phyloP scores from a whole-genome alignment of 2,329 filamentous ascomycete species.

The Fusarium praegraminearum region DNA sequence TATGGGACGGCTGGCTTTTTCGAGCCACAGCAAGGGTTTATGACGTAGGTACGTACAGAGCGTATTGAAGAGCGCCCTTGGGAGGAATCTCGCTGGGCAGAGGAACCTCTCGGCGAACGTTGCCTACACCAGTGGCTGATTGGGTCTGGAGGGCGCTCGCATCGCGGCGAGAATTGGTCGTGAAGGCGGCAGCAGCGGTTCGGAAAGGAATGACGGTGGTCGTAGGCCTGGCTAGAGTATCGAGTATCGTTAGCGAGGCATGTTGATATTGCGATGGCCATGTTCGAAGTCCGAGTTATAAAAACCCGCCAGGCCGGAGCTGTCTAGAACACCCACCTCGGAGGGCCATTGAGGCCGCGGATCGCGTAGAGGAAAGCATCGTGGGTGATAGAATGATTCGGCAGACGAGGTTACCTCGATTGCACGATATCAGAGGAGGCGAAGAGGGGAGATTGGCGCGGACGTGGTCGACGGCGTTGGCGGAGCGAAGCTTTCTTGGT shows the following conservation, averaged over 20 bases:
- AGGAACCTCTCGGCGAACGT: constrained; percentile 76
- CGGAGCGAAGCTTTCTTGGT: constrained; percentile 43
- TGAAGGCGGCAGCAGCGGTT: constrained; percentile 70
- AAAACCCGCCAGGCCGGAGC: constrained; percentile 38
- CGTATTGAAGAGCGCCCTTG: constrained; percentile 86
- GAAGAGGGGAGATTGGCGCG: constrained; percentile 34
- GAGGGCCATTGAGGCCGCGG: constrained; percentile 64
- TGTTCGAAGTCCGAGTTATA: constrained; percentile 31
- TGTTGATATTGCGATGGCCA: constrained; percentile 13
- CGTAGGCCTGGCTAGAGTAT: constrained; percentile 71
- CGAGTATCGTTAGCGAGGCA: constrained; percentile 19
- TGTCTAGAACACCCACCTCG: constrained; percentile 57
- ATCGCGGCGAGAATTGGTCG: constrained; percentile 74
- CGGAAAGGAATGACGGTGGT: constrained; percentile 73
- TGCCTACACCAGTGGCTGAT: constrained; percentile 65
- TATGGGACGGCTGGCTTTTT: background rate
- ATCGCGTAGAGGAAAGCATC: constrained; percentile 64
- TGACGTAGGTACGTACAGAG: constrained; percentile 72
- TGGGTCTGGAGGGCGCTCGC: constrained; percentile 69
- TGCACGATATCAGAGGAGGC: constrained; percentile 27
- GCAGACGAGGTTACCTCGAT: constrained; percentile 38
- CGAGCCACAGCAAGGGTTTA: background rate
- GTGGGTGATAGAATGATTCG: constrained; percentile 39
- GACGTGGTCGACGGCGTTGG: constrained; percentile 30
- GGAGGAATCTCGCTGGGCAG: constrained; percentile 82